Base-by-base conservation (phyloP, 345 rosid genomes). In the Corchorus olitorius region DNA sequence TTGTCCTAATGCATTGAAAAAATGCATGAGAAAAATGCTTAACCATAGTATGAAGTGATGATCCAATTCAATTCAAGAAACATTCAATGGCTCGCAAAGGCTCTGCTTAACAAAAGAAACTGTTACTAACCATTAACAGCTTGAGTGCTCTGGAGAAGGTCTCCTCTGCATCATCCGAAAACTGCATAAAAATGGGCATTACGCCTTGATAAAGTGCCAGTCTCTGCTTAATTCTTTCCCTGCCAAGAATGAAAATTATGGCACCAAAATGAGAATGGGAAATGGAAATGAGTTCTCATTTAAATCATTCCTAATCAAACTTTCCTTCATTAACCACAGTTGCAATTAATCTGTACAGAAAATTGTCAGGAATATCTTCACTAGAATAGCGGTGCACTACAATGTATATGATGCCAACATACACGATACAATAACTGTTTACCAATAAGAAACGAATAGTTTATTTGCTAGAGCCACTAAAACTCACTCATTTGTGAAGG, bases 401-500 rank as follows among this genome's bases (percentile, higher is more conserved):
- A 52, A 39, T 12, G 17, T 50, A 61, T 10, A 61, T 54, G 39
- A 69, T 17, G 37, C 4, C 19, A 56, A 55, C 20, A 72, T 70
- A 35, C 50, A 70, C 56, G 39, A 19, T 75, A 22, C 67, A 55
- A 45, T n/a, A 54, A 8, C 45, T 33, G 6, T 37, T 59, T 35
- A 39, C 10, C n/a, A 17, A 75, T 54, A 27, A 10, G 12, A 20
- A 58, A 52, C 58, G 2, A 4, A 39, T 9, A 61, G 50, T 33
- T 13, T 27, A 60, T 11, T 37, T 61, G 35, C 22, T 1, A 13
- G 9, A 45, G 65, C 64, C 22, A 33, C 20, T 39, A 45, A 59
- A 43, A 89, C 99, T 87, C 59, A 93, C 99, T 90, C 85, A 72
- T 95, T 93, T 75, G 99, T 95, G 91, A 95, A 93, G 79, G 99